phyloP scores from a whole-genome alignment of 1,284 basidiomycete genomes.

The Mycosarcoma mackinlayi region DNA sequence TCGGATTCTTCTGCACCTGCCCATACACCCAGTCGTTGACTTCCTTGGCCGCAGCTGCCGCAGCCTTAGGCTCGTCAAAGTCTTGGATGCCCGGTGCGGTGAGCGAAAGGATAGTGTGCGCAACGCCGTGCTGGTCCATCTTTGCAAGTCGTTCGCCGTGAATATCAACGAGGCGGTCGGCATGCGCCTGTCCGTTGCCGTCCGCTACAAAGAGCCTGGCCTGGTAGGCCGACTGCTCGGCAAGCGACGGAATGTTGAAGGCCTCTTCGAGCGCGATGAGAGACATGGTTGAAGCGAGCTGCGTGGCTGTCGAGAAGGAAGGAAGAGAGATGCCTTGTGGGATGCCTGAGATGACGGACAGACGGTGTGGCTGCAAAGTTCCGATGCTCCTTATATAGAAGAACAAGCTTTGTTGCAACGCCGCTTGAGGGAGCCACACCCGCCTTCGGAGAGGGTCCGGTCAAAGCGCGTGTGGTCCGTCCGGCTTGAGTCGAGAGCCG shows the following conservation, averaged over 20 bases:
- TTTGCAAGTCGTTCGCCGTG: slow-evolving; percentile 57
- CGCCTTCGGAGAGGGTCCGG: slow-evolving; percentile 20
- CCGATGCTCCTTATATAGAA: too few species aligned
- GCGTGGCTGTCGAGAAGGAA: too few species aligned
- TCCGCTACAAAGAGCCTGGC: slow-evolving; percentile 48
- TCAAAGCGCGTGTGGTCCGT: slow-evolving; percentile 15
- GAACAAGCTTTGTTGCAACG: too few species aligned
- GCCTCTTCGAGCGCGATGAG: slow-evolving; percentile 51
- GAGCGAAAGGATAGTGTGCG: slow-evolving; percentile 59
- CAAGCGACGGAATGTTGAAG: slow-evolving; percentile 47
- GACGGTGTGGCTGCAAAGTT: too few species aligned
- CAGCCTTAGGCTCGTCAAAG: slow-evolving; percentile 58
- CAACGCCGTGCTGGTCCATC: slow-evolving; percentile 61
- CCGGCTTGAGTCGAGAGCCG: neutral
- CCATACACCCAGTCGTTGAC: slow-evolving; percentile 60
- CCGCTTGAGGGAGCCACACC: neutral
- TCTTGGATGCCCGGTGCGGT: slow-evolving; percentile 63
- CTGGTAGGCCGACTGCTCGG: slow-evolving; percentile 51
- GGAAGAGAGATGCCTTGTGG: neutral
- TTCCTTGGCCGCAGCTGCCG: slow-evolving; percentile 48
- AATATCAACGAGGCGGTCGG: slow-evolving; percentile 53
- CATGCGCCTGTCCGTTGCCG: slow-evolving; percentile 46
- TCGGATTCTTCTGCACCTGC: slow-evolving; percentile 59
- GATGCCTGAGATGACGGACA: neutral
- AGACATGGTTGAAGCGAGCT: slow-evolving; percentile 32